Percentiles rank a stretch among this genome's conserved stretches.
These are phyloP conservation scores for Neocatenulostroma microsporum DNA, from an alignment of 2,329 filamentous ascomycete genomes.

Conservation along the genomic window DNA sequence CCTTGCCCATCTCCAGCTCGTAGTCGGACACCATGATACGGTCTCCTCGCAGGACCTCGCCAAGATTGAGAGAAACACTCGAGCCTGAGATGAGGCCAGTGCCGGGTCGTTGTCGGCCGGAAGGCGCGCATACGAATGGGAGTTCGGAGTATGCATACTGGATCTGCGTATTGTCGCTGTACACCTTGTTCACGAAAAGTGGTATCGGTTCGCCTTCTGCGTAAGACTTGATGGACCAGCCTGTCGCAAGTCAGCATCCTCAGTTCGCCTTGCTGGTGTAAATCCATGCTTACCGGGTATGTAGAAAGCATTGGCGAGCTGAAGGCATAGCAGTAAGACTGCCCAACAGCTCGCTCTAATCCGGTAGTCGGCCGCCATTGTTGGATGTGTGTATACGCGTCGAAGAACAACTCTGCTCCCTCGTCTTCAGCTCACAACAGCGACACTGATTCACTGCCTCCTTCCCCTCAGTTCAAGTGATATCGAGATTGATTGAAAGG, in stretches of 20 bases:
- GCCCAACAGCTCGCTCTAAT: conserved; percentile 39
- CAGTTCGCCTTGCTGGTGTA: neutral
- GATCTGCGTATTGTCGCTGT: conserved; percentile 81
- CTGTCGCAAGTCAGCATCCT: conserved; percentile 35
- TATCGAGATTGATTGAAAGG: too few relatives aligned
- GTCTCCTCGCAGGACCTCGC: conserved; percentile 80
- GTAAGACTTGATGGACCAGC: conserved; percentile 78
- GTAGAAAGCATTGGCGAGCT: conserved; percentile 63
- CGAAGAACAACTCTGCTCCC: neutral
- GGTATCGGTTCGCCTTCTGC: conserved; percentile 68
- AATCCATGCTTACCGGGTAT: conserved; percentile 60
- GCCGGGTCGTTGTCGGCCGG: conserved; percentile 57
- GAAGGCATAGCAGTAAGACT: conserved; percentile 41
- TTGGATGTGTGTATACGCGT: neutral
- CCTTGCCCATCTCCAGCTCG: conserved; percentile 67
- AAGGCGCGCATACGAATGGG: conserved; percentile 77
- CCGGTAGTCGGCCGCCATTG: conserved; percentile 34
- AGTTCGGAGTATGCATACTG: conserved; percentile 87
- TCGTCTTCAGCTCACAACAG: too few relatives aligned
- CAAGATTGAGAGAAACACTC: conserved; percentile 72
- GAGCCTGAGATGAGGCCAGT: conserved; percentile 66
- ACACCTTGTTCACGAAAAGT: conserved; percentile 85
- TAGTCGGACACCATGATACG: conserved; percentile 80
- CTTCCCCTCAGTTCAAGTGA: too few relatives aligned
- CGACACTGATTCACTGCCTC: too few relatives aligned